A percentile compares a stretch with the other conserved stretches of the same genome.
phyloP scores from a whole-genome alignment of 345 rosid species.

The Linum tenue region DNA sequence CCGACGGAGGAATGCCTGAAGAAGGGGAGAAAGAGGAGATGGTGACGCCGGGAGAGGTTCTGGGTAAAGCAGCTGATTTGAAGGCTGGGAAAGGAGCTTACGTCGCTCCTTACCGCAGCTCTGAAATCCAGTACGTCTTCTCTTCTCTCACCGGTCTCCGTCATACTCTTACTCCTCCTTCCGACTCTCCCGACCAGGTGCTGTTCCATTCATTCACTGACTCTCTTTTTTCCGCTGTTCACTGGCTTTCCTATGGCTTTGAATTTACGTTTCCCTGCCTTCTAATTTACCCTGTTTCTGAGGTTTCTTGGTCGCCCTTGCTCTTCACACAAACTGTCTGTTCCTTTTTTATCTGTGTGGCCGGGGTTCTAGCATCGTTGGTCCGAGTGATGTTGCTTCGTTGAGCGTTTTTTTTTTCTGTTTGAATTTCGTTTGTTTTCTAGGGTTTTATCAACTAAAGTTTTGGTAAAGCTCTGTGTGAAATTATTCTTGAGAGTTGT shows the following conservation, averaged over 20 bases:
- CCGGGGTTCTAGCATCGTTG: too few relatives aligned
- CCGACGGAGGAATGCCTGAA: constrained; percentile 14
- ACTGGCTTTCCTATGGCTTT: constrained; percentile 9
- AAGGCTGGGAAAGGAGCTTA: constrained; percentile 82
- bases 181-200: constrained; percentile 71
- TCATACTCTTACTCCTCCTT: constrained; percentile 37
- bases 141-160: constrained; percentile 70
- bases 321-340: too few relatives aligned
- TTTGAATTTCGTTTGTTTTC: background rate
- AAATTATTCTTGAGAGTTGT: background rate
- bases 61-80: constrained; percentile 51
- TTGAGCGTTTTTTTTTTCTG: too few relatives aligned
- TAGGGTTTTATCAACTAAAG: background rate
- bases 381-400: too few relatives aligned
- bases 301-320: background rate
- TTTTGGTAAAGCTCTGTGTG: background rate
- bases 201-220: background rate
- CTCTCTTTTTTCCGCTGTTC: background rate
- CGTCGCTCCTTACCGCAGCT: constrained; percentile 37
- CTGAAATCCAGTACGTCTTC: constrained; percentile 37
- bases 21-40: constrained; percentile 27
- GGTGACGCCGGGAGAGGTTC: constrained; percentile 79
- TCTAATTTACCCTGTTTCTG: background rate
- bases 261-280: background rate
- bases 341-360: too few relatives aligned